Conservation (phyloP, 805 yeast species). For the Ogataea allantospora region DNA sequence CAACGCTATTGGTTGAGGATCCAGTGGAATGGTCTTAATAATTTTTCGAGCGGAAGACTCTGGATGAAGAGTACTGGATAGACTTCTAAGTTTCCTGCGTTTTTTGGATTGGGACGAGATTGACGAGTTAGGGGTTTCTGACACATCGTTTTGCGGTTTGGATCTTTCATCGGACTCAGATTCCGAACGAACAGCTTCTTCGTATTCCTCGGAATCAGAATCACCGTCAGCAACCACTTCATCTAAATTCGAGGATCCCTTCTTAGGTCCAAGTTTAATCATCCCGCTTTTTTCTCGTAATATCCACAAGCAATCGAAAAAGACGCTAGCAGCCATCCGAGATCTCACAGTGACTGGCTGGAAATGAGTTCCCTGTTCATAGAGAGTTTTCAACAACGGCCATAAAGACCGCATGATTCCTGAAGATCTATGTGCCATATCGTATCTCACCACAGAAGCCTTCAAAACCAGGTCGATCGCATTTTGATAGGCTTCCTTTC, state of each 20-base stretch:
- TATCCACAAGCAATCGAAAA: slow-evolving; percentile 86
- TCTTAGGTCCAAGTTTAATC: slow-evolving; percentile 53
- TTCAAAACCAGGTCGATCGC: slow-evolving; percentile 69
- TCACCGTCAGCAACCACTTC: slow-evolving; percentile 34
- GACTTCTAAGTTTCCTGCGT: slow-evolving; percentile 43
- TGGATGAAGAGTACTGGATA: slow-evolving; percentile 58
- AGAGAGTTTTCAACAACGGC: slow-evolving; percentile 74
- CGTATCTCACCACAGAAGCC: slow-evolving; percentile 87
- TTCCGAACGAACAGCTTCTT: slow-evolving; percentile 15
- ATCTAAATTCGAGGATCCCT: slow-evolving; percentile 21
- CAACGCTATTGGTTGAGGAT: slow-evolving; percentile 70
- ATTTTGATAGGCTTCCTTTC: slow-evolving; percentile 62
- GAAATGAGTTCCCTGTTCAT: slow-evolving; percentile 45
- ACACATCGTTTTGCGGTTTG: slow-evolving; percentile 23
- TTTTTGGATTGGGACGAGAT: slow-evolving; percentile 20
- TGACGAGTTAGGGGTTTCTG: slow-evolving; percentile 24
- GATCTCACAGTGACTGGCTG: slow-evolving; percentile 62
- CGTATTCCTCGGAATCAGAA: slow-evolving; percentile 19
- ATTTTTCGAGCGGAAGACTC: slow-evolving; percentile 72
- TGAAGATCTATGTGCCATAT: slow-evolving; percentile 86
- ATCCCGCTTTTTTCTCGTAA: slow-evolving; percentile 86
- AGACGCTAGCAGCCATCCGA: slow-evolving; percentile 88
- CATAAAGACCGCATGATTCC: slow-evolving; percentile 94
- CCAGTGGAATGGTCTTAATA: slow-evolving; percentile 76
- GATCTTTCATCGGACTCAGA: slow-evolving; percentile 20